Conservation (phyloP, 805 yeast species). For the Nakazawaea wickerhamii region DNA sequence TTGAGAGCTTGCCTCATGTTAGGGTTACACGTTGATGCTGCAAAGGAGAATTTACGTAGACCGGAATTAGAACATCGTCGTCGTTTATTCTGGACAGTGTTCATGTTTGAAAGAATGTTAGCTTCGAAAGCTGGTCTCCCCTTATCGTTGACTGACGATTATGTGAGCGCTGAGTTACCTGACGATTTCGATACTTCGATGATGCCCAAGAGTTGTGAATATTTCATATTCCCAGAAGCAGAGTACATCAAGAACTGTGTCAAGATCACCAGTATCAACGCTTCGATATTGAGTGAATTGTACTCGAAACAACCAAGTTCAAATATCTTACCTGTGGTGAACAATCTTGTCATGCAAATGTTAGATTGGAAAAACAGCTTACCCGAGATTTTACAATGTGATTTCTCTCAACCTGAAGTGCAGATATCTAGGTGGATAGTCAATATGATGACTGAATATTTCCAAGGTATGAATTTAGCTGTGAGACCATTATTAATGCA, state of each 20-base stretch:
- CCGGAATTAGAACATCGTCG: slow-evolving; percentile 49
- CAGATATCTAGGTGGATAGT: slow-evolving; percentile 62
- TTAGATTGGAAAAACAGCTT: slow-evolving; percentile 62
- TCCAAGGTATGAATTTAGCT: slow-evolving; percentile 76
- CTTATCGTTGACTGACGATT: slow-evolving; percentile 71
- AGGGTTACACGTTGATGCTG: slow-evolving; percentile 83
- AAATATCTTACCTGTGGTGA: slow-evolving; percentile 71
- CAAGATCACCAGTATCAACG: slow-evolving; percentile 72
- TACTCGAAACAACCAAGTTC: slow-evolving; percentile 73
- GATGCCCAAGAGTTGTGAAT: slow-evolving; percentile 56
- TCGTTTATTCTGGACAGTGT: slow-evolving; percentile 35
- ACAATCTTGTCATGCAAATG: slow-evolving; percentile 61
- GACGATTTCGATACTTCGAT: slow-evolving; percentile 60
- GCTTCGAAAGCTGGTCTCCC: slow-evolving; percentile 82
- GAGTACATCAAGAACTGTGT: slow-evolving; percentile 74
- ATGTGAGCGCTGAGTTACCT: slow-evolving; percentile 74
- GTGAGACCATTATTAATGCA: slow-evolving; percentile 74
- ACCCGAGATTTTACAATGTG: slow-evolving; percentile 61
- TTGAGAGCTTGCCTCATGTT: slow-evolving; percentile 63
- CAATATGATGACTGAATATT: slow-evolving; percentile 76
- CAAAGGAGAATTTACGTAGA: slow-evolving; percentile 49
- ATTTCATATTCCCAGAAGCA: slow-evolving; percentile 72
- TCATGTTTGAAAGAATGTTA: slow-evolving; percentile 56
- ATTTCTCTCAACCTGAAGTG: slow-evolving; percentile 48
- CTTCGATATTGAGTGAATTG: slow-evolving; percentile 60